Percentiles rank a stretch among this genome's conserved stretches.
These are phyloP conservation scores for Irpex rosettiformis DNA, from an alignment of 1,284 basidiomycete genomes.

Conservation along the genomic window DNA sequence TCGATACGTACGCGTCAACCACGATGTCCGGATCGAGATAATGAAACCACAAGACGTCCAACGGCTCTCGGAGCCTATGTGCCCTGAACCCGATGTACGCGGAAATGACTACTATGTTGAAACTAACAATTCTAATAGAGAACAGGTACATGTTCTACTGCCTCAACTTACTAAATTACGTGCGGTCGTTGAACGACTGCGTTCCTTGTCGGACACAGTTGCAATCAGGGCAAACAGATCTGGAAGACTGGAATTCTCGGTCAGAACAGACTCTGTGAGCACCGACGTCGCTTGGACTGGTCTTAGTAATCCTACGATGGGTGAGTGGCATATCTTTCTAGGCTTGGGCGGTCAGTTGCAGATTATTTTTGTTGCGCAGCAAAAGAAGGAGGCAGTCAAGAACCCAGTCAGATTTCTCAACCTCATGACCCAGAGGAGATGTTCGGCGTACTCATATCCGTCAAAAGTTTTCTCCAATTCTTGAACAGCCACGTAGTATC, in stretches of 20 bases:
- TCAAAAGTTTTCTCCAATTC: constrained; percentile 80
- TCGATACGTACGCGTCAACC: constrained; percentile 54
- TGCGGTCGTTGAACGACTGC: constrained; percentile 74
- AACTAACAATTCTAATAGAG: neutral
- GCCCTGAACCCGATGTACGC: constrained; percentile 84
- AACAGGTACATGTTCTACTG: constrained; percentile 77
- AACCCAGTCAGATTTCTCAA: constrained; percentile 31
- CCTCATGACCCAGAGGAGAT: constrained; percentile 46
- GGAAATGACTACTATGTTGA: neutral
- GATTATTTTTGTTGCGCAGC: constrained; percentile 6
- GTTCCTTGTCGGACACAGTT: constrained; percentile 72
- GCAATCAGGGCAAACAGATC: constrained; percentile 65
- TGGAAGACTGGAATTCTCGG: constrained; percentile 64
- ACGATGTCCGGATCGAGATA: constrained; percentile 77
- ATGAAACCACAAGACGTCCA: constrained; percentile 71
- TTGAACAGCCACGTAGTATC: constrained; percentile 83
- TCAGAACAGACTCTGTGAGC: constrained; percentile 66
- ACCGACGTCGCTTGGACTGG: constrained; percentile 83
- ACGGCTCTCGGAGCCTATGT: constrained; percentile 76
- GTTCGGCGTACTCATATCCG: constrained; percentile 67
- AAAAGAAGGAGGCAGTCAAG: constrained; percentile 20
- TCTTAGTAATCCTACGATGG: constrained; percentile 64
- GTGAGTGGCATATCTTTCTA: constrained; percentile 36
- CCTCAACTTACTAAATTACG: constrained; percentile 78
- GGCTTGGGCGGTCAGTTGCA: neutral